Conservation (phyloP, 495 filamentous ascomycete genomes). For the Penicillium salamii region DNA sequence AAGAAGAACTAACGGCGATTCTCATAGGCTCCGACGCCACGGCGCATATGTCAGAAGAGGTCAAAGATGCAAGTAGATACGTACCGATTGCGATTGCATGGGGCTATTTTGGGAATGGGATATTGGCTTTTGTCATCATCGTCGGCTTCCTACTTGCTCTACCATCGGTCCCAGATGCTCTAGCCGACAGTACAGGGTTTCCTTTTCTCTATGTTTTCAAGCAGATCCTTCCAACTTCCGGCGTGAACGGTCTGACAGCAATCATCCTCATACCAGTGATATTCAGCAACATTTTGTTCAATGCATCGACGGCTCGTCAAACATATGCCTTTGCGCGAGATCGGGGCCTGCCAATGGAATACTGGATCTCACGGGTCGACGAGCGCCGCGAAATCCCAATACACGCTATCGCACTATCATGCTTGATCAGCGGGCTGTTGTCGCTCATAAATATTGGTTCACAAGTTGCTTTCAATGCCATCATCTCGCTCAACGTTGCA, state of each 20-base stretch:
- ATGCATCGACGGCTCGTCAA: constrained; percentile 37
- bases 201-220: constrained; percentile 31
- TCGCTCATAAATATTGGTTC: constrained; percentile 40
- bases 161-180: constrained; percentile 30
- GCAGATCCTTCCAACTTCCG: constrained; percentile 16
- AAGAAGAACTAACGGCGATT: no score
- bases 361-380: constrained; percentile 34
- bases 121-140: constrained; percentile 35
- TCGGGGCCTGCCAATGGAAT: constrained; percentile 34
- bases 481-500: constrained; percentile 39
- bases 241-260: constrained; percentile 27
- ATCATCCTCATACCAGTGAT: constrained; percentile 36
- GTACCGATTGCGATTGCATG: constrained; percentile 41
- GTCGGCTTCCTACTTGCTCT: constrained; percentile 42
- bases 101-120: constrained; percentile 34
- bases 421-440: constrained; percentile 16
- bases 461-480: constrained; percentile 39
- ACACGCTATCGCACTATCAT: constrained; percentile 37
- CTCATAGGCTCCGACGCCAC: constrained; percentile 30
- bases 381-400: constrained; percentile 42
- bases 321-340: constrained; percentile 46
- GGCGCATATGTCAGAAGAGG: constrained; percentile 46
- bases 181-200: constrained; percentile 27
- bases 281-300: constrained; percentile 31
- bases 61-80: constrained; percentile 36